Percentiles rank a stretch among this genome's conserved stretches.
Evolutionary conservation across 73 alveolate species (phyloP).

Genomic region (Uronychia binucleata): DNA sequence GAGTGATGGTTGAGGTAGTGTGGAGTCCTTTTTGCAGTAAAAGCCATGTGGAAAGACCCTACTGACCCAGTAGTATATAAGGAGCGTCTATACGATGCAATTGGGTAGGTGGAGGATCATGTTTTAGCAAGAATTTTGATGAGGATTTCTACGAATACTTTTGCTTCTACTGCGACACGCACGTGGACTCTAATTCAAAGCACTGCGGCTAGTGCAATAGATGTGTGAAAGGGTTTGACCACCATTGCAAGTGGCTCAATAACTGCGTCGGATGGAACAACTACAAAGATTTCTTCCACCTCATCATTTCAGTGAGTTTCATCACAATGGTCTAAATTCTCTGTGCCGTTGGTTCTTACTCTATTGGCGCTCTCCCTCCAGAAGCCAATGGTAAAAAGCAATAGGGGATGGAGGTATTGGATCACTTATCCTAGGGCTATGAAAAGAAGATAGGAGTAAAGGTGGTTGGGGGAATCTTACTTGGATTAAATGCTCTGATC

Average conservation of each 20-base stretch:
- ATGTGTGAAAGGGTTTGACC: slow-evolving; percentile 20
- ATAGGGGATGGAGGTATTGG: not conserved
- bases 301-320: not conserved
- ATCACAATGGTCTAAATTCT: not conserved
- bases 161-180: slow-evolving; percentile 14
- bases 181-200: slow-evolving; percentile 9
- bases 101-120: not conserved
- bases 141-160: not conserved
- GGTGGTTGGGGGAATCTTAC: not conserved
- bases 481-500: not conserved
- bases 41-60: slow-evolving; percentile 1
- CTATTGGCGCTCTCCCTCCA: not conserved
- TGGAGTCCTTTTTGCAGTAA: too few relatives aligned
- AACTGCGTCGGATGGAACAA: not conserved
- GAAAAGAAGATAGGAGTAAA: not conserved
- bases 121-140: not conserved
- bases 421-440: not conserved
- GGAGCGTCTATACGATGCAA: not conserved
- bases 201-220: slow-evolving; percentile 26
- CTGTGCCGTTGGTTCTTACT: not conserved
- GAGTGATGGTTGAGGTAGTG: too few relatives aligned
- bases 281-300: not conserved
- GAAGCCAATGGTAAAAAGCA: not conserved
- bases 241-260: slow-evolving; percentile 8
- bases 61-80: slow-evolving; percentile 29